These are phyloP conservation scores for Lasiosphaeris hirsuta DNA, from an alignment of 495 filamentous ascomycete species.

Conservation along the genomic window DNA sequence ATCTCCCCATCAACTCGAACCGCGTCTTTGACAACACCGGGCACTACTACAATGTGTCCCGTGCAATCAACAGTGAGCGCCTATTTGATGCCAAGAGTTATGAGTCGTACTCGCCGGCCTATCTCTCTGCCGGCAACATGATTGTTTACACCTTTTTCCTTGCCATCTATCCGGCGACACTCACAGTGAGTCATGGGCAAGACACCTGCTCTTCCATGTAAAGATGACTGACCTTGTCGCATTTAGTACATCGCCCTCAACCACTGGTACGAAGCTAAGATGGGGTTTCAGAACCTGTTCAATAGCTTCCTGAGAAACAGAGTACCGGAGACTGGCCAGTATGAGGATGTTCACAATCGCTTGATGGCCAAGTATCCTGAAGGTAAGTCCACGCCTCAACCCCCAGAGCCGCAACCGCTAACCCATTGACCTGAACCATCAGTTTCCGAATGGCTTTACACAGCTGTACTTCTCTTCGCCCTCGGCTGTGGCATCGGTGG, in stretches of 20 bases:
- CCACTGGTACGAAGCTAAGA: conserved; percentile 35
- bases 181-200: conserved; percentile 13
- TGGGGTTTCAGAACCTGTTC: conserved; percentile 32
- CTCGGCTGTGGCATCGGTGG: conserved; percentile 32
- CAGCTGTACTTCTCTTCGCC: conserved; percentile 26
- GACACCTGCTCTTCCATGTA: background rate
- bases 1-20: conserved; percentile 38
- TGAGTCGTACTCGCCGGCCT: conserved; percentile 36
- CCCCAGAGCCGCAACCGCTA: too few relatives aligned
- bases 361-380: conserved; percentile 37
- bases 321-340: conserved; percentile 13
- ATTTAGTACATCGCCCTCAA: conserved; percentile 30
- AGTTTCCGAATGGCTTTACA: conserved; percentile 40
- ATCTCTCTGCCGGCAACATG: conserved; percentile 32
- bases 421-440: background rate
- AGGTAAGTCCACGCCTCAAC: conserved; percentile 5
- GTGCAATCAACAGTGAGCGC: conserved; percentile 27
- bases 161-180: conserved; percentile 35
- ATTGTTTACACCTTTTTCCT: conserved; percentile 36
- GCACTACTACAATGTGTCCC: conserved; percentile 30
- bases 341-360: conserved; percentile 36
- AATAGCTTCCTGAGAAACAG: conserved; percentile 28
- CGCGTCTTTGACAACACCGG: conserved; percentile 34
- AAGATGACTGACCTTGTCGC: background rate
- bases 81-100: conserved; percentile 35